Percentiles rank a stretch among this genome's conserved stretches.
phyloP scores from a whole-genome alignment of 2,329 filamentous ascomycete genomes.

The Pseudocercospora eumusae region DNA sequence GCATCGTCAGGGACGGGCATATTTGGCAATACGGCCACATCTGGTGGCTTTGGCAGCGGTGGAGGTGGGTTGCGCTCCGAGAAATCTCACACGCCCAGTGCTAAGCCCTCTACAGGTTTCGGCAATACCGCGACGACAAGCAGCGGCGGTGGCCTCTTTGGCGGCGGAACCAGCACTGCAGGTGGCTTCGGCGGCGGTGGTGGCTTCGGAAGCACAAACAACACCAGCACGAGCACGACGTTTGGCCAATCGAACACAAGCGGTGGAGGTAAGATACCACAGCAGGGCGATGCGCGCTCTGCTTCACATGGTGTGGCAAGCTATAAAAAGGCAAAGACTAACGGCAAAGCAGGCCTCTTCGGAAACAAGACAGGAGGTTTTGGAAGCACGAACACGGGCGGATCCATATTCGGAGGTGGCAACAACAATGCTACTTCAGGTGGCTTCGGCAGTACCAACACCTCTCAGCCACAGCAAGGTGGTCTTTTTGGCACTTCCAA shows the following conservation, averaged over 20 bases:
- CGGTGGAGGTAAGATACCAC: conserved; percentile 30
- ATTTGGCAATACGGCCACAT: conserved; percentile 35
- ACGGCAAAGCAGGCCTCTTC: conserved; percentile 39
- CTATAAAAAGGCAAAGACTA: conserved; percentile 16
- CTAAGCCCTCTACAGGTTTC: conserved; percentile 30
- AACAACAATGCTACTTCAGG: conserved; percentile 44
- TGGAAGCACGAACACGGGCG: conserved; percentile 46
- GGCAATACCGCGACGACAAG: conserved; percentile 32
- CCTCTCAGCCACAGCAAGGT: conserved; percentile 9
- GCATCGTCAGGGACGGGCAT: conserved; percentile 29
- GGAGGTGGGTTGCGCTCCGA: conserved; percentile 25
- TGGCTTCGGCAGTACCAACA: conserved; percentile 36
- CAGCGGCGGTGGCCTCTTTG: conserved; percentile 38
- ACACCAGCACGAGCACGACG: conserved; percentile 36
- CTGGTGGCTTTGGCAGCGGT: conserved; percentile 30
- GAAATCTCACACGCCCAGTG: conserved; percentile 30
- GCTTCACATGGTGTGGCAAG: neutral
- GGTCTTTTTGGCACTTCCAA: conserved; percentile 18
- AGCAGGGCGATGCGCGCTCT: neutral
- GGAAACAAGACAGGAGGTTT: conserved; percentile 50
- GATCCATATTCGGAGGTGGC: conserved; percentile 44
- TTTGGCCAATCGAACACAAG: conserved; percentile 43
- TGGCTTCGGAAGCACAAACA: conserved; percentile 29
- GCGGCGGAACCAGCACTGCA: conserved; percentile 28
- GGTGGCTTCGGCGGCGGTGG: conserved; percentile 23